Evolutionary conservation across 208 protist genomes (phyloP).

Genomic region (Acanthamoeba royreba): DNA sequence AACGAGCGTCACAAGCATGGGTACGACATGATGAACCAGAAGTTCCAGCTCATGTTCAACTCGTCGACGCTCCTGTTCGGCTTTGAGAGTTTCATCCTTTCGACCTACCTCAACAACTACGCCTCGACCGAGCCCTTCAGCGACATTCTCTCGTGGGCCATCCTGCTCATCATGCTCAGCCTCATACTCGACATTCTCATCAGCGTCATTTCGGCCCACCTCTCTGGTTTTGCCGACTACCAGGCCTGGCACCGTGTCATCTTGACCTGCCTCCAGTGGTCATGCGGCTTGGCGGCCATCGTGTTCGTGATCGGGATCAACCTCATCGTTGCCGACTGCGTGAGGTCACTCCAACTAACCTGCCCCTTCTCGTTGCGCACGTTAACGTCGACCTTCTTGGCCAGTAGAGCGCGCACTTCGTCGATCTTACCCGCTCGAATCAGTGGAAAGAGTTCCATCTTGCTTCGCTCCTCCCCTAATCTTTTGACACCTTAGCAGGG

Average conservation of each 20-base stretch:
- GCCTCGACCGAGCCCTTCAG: neutral
- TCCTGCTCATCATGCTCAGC: slow-evolving; percentile 33
- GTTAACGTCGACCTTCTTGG: neutral
- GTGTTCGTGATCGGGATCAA: neutral
- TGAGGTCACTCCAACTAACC: neutral
- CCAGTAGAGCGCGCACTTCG: neutral
- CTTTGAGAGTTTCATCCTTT: slow-evolving; percentile 19
- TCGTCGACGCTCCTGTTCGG: neutral
- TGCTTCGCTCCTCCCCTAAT: neutral
- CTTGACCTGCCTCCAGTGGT: neutral
- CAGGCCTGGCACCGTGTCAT: neutral
- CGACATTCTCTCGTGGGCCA: neutral
- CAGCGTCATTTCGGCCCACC: neutral
- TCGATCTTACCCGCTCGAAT: neutral
- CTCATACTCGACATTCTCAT: neutral
- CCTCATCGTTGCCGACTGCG: neutral
- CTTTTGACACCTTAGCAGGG: no score
- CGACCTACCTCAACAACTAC: neutral
- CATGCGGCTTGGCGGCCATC: neutral
- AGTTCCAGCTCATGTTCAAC: neutral
- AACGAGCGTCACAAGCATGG: no score
- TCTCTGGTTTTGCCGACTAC: neutral
- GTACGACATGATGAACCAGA: no score
- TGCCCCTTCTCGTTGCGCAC: neutral
- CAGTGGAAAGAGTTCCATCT: neutral